Evolutionary conservation across 495 filamentous ascomycete genomes (phyloP).

Genomic region (Xylaria venustula): DNA sequence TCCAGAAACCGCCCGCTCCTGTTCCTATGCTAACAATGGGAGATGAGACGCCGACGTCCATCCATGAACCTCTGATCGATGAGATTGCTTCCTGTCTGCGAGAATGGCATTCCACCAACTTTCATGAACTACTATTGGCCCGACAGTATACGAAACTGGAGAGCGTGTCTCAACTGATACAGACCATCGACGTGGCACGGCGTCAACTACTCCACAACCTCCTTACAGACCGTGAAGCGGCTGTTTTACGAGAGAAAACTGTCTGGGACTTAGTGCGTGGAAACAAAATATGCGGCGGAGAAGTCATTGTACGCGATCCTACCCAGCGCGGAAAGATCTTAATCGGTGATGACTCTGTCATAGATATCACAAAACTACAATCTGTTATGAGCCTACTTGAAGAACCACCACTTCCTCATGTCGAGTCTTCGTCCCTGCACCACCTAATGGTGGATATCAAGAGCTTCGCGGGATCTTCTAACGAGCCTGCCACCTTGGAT

Average conservation of each 20-base stretch:
- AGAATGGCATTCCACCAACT: constrained; percentile 96
- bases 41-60: constrained; percentile 88
- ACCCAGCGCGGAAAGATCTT: constrained; percentile 77
- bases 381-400: constrained; percentile 94
- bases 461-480: constrained; percentile 68
- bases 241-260: constrained; percentile 71
- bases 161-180: constrained; percentile 74
- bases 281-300: constrained; percentile 87
- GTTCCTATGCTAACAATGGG: constrained; percentile 97
- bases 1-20: constrained; percentile 79
- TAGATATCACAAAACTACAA: constrained; percentile 88
- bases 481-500: constrained; percentile 69
- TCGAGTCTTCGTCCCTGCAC: constrained; percentile 72
- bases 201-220: constrained; percentile 92
- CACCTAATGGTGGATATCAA: constrained; percentile 85
- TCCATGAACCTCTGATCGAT: constrained; percentile 88
- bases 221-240: constrained; percentile 80
- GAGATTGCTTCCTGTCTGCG: constrained; percentile 94
- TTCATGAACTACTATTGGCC: constrained; percentile 87
- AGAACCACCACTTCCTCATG: constrained; percentile 61
- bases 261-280: constrained; percentile 93
- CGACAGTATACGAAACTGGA: constrained; percentile 79
- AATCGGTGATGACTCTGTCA: constrained; percentile 87
- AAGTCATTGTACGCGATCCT: constrained; percentile 92
- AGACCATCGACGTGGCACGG: constrained; percentile 74